Conservation (phyloP, 495 filamentous ascomycete species). For the Aspergillus incahuasiensis region DNA sequence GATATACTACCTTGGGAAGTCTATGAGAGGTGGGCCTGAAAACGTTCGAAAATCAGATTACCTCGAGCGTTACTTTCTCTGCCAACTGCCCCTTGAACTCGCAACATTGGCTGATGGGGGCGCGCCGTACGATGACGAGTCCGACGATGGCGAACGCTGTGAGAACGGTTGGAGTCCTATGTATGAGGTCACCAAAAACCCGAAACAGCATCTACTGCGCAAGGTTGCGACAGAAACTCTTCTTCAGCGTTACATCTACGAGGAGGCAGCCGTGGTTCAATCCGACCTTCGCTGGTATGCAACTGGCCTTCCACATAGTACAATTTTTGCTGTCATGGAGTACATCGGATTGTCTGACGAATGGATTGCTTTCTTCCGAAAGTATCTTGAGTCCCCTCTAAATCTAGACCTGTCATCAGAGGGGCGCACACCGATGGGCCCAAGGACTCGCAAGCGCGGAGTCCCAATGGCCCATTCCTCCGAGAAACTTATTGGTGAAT, state of each 20-base stretch:
- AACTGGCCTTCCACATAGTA: constrained; percentile 50
- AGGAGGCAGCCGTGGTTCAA: constrained; percentile 49
- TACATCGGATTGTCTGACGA: constrained; percentile 49
- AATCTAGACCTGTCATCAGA: constrained; percentile 37
- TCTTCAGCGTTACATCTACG: constrained; percentile 45
- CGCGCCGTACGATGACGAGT: constrained; percentile 10
- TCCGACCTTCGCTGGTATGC: constrained; percentile 51
- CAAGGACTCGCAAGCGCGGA: constrained; percentile 44
- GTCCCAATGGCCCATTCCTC: constrained; percentile 51
- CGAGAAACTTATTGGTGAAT: constrained; percentile 50
- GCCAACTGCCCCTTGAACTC: constrained; percentile 30
- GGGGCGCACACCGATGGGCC: constrained; percentile 16
- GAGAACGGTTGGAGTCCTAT: constrained; percentile 4
- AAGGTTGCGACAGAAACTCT: constrained; percentile 52
- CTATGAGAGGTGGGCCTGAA: constrained; percentile 10
- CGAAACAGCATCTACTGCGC: constrained; percentile 52
- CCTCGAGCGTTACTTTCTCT: constrained; percentile 38
- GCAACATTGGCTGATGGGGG: constrained; percentile 10
- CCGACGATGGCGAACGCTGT: constrained; percentile 7
- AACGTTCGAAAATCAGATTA: constrained; percentile 22
- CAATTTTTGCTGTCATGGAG: constrained; percentile 43
- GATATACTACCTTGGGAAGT: constrained; percentile 22
- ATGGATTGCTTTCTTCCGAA: constrained; percentile 54
- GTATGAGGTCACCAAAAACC: constrained; percentile 34
- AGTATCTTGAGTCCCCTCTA: constrained; percentile 51